phyloP scores from a whole-genome alignment of 2,329 filamentous ascomycete genomes.

The Exophiala phaeomuriformis region DNA sequence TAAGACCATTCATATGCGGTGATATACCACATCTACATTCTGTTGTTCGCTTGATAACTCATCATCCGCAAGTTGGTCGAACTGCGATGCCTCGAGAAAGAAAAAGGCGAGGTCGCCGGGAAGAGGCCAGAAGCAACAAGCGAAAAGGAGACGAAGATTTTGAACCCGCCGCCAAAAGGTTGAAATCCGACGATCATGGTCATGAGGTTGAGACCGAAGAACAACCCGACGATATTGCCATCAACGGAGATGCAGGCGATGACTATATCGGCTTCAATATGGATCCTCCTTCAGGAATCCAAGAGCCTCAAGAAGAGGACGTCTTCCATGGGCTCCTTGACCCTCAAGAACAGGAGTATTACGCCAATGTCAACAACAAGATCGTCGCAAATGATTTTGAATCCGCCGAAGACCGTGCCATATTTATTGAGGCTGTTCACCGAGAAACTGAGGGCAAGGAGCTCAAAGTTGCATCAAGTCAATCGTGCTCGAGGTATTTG shows the following conservation, averaged over 20 bases:
- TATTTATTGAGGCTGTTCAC: slow-evolving; percentile 76
- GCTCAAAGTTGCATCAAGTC: slow-evolving; percentile 89
- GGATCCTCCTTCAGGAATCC: slow-evolving; percentile 15
- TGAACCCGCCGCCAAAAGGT: slow-evolving; percentile 35
- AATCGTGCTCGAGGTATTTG: slow-evolving; percentile 88
- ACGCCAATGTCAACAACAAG: slow-evolving; percentile 79
- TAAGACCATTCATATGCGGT: no score
- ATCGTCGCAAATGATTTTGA: slow-evolving; percentile 85
- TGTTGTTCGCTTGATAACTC: no score
- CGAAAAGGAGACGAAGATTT: slow-evolving; percentile 33
- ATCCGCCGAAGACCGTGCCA: slow-evolving; percentile 60
- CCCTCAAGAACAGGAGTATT: slow-evolving; percentile 92
- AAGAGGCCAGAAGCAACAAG: slow-evolving; percentile 33
- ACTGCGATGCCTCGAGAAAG: slow-evolving; percentile 40
- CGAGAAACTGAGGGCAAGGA: slow-evolving; percentile 85
- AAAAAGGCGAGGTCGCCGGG: slow-evolving; percentile 42
- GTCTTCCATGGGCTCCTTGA: slow-evolving; percentile 91
- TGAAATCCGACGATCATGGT: slow-evolving; percentile 29
- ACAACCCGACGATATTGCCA: slow-evolving; percentile 17
- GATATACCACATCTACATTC: no score
- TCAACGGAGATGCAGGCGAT: slow-evolving; percentile 26
- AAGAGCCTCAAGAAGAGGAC: slow-evolving; percentile 42
- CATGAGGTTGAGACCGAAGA: slow-evolving; percentile 21
- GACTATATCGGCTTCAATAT: slow-evolving; percentile 38
- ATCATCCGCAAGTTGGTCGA: no score